Evolutionary conservation across 2,329 filamentous ascomycete genomes (phyloP), one percentile per base, ranked within the genome.

Genomic region (Cladosporium sp.): DNA sequence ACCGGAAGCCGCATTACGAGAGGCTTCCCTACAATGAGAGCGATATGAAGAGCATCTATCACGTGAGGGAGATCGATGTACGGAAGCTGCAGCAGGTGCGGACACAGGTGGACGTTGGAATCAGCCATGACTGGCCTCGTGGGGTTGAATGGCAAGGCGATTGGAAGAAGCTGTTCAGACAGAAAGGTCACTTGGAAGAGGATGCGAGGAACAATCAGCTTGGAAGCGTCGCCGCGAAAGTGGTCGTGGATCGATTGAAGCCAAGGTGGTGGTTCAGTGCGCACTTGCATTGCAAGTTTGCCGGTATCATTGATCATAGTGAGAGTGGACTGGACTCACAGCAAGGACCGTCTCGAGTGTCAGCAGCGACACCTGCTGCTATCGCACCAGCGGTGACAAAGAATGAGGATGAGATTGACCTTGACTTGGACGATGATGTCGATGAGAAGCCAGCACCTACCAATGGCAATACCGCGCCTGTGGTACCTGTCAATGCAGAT

Each of bases 51-150:
- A 90, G 87, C 62, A 91, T 96, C 72, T 98, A 97, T 74, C 94
- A 98, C 75, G 88, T 96, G 26, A 86, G 95, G 53, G 93, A 97
- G 78, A 79, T 96, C 14, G 95, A 99, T 75, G 86, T 92, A n/a
- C 88, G 94, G 72, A 98, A 97, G 78, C 80, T 99, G 37, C 82
- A 97, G 46, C 88, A 93, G 73, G 74, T 98, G 35, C 86, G 88
- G n/a, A 91, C 91, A 21, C 94, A 96, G 74, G 88, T 98, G 44
- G 95, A 99, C 71, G 82, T 99, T 53, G 93, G 93, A 2, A 79
- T 99, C 62, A 97, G 93, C 71, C 95, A 99, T 75, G 95, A 99
- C 80, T 99, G 95, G 95, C 95, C 95, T 0, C 87, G 89, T 59
- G 89, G 85, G 0, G 87, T 98, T 63, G 95, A 97, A 79, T 88